Evolutionary conservation across 106 monocot genomes (phyloP).

Genomic region (Posidonia australis): DNA sequence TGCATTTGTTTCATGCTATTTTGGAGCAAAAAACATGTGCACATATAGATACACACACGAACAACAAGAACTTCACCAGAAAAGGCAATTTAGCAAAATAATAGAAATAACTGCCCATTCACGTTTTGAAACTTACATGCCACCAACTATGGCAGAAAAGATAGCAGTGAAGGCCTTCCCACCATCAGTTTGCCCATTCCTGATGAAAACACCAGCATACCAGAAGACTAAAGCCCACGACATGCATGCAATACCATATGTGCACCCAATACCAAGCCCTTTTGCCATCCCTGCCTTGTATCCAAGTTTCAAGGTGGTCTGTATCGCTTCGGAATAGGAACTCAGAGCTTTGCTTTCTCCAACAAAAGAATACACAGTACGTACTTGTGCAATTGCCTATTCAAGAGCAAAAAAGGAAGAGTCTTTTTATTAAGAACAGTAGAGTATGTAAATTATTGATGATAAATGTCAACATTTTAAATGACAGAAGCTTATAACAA

Average conservation of each 20-base stretch:
- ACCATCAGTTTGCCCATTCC: conserved; percentile 96
- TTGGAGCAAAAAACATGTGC: too few species aligned
- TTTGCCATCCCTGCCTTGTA: conserved; percentile 99
- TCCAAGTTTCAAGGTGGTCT: conserved; percentile 81
- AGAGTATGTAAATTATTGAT: too few species aligned
- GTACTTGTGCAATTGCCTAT: conserved; percentile 89
- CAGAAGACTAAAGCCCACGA: conserved; percentile 96
- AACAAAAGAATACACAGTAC: conserved; percentile 90
- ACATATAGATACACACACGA: too few species aligned
- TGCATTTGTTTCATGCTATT: too few species aligned
- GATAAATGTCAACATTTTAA: too few species aligned
- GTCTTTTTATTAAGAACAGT: too few species aligned
- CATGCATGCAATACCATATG: conserved; percentile 95
- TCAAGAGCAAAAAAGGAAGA: neutral
- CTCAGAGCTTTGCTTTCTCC: conserved; percentile 73
- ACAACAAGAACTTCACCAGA: too few species aligned
- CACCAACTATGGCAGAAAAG: conserved; percentile 98
- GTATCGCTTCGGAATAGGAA: conserved; percentile 93
- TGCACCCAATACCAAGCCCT: conserved; percentile 93
- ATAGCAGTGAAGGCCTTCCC: conserved; percentile 98
- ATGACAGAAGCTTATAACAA: too few species aligned
- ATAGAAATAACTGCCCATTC: neutral
- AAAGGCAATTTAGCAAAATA: too few species aligned
- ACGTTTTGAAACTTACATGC: conserved; percentile 57
- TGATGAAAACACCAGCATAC: conserved; percentile 97